These are phyloP conservation scores for Talaromyces rugulosus DNA, from an alignment of 2,329 filamentous ascomycete species.

Conservation along the genomic window DNA sequence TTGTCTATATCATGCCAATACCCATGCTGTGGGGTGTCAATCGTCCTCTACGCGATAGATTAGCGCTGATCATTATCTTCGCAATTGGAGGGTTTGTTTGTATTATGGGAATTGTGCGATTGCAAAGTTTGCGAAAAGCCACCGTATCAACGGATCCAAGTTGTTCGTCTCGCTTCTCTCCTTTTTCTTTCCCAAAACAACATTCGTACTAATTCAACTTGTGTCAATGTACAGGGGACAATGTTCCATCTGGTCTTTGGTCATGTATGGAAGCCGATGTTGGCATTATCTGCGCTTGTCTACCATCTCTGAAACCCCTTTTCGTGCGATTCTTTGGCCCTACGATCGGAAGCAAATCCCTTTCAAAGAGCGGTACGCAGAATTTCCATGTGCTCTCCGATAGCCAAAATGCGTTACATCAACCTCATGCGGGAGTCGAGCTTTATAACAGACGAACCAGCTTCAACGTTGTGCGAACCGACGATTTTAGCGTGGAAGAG, in stretches of 20 bases:
- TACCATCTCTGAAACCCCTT: neutral
- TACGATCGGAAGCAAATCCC: neutral
- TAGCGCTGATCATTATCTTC: neutral
- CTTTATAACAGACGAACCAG: neutral
- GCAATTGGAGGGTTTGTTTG: slow-evolving; percentile 2
- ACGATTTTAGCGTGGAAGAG: neutral
- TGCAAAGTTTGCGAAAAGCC: neutral
- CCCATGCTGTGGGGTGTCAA: neutral
- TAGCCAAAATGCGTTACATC: neutral
- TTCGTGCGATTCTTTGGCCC: neutral
- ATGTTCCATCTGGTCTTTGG: neutral
- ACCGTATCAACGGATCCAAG: neutral
- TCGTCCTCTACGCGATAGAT: neutral
- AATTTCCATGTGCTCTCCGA: neutral
- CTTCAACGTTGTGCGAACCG: neutral
- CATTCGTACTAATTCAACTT: neutral
- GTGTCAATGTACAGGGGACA: neutral
- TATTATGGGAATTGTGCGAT: neutral
- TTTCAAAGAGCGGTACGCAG: neutral
- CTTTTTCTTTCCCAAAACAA: neutral
- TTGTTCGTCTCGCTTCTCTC: neutral
- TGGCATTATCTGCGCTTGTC: slow-evolving; percentile 1
- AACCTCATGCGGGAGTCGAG: neutral
- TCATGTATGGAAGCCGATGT: neutral
- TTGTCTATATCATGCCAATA: slow-evolving; percentile 2